phyloP scores from a whole-genome alignment of 306 rosid species.

The Quercus gilva region DNA sequence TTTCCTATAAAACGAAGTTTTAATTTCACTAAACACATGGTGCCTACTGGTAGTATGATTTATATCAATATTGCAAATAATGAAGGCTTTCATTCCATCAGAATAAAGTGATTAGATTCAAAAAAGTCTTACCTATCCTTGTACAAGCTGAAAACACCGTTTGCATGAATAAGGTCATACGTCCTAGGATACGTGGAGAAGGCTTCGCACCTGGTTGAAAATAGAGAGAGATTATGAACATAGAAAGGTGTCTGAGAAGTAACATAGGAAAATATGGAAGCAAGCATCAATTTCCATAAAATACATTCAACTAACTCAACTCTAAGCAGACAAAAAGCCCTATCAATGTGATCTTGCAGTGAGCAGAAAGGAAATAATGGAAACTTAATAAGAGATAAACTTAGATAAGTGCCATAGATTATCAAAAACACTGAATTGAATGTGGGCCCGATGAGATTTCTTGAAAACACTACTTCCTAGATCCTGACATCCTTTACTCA shows the following conservation, averaged over 20 bases:
- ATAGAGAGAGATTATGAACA: constrained; percentile 2
- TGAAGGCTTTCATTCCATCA: not conserved
- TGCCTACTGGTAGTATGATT: not conserved
- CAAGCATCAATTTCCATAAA: not conserved
- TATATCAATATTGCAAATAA: not conserved
- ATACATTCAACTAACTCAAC: not conserved
- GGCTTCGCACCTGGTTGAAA: constrained; percentile 69
- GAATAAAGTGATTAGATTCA: not conserved
- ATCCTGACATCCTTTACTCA: not conserved
- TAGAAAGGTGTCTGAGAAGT: not conserved
- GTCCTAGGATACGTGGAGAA: constrained; percentile 95
- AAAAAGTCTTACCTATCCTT: constrained; percentile 46
- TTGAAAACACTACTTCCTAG: not conserved
- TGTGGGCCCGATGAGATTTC: not conserved
- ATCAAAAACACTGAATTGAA: not conserved
- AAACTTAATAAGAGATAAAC: not conserved
- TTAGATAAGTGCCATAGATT: not conserved
- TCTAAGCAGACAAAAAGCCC: not conserved
- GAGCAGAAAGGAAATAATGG: not conserved
- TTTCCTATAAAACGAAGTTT: not conserved
- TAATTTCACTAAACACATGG: not conserved
- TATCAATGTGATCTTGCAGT: not conserved
- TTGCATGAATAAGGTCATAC: constrained; percentile 81
- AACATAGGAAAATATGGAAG: not conserved
- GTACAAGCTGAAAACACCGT: constrained; percentile 76